Evolutionary conservation across 106 monocot genomes (phyloP), one percentile per base, ranked within the genome.

Genomic region (Acorus gramineus): DNA sequence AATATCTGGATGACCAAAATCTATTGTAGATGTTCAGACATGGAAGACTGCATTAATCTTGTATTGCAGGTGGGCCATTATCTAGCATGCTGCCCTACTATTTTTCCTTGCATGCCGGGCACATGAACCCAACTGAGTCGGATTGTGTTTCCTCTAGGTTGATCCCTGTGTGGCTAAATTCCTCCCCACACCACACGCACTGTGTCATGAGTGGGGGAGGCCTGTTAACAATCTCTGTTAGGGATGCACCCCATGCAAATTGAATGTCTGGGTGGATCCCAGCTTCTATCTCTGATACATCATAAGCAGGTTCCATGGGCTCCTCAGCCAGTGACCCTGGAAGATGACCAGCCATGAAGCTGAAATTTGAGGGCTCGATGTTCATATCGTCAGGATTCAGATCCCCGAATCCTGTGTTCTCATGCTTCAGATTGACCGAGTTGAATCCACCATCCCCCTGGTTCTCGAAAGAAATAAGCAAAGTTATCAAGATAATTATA

Each of bases 161-260:
- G 4, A 54, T 14, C 9, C 67, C 71, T 5, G 78, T 76, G 42
- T 77, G 79, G 47, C 66, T 69, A 66, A 84, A 84, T 63, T 92
- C 79, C 3, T 72, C 52, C 55, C 57, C 71, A 64, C 92, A 92
- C 92, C 92, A 92, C 59, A 92, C 79, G 55, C 92, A 92, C 11
- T 77, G 65, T 42, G 69, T 72, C 9, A 74, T 67, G 8, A 76
- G 12, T 55, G 64, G 61, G 47, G 28, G 28, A 28, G 50, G 57
- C 13, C 52, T 52, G 7, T 12, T 50, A 63, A 57, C 64, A 45
- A 77, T 83, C 4, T 55, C 71, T 11, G 70, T 57, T 44, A 66
- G 61, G 11, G 86, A 64, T 14, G 81, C 49, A 53, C 68, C 75
- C 90, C 86, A 86, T 14, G 61, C 81, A 48, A 86, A 65, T 57